Evolutionary conservation across 352 stramenopile genomes (phyloP).

Genomic region (Phytopythium ostracodes): DNA sequence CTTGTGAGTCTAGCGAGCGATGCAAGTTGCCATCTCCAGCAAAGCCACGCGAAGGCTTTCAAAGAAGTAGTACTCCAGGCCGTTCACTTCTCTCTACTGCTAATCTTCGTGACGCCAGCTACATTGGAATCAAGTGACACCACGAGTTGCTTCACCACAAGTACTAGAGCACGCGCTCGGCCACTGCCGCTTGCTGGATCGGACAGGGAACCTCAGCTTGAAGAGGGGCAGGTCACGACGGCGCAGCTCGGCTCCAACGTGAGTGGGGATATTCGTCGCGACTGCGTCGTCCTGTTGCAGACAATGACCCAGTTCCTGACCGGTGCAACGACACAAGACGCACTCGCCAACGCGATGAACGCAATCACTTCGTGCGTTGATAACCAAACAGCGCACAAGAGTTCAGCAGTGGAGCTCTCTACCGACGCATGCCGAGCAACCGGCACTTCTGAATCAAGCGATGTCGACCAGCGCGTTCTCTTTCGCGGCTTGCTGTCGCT

Average conservation of each 20-base stretch:
- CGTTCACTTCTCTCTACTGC: constrained; percentile 1
- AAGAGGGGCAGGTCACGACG: not conserved
- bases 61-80: constrained; percentile 3
- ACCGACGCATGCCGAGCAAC: not conserved
- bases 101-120: not conserved
- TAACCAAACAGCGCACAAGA: not conserved
- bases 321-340: not conserved
- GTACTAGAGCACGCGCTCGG: not conserved
- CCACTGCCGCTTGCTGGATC: not conserved
- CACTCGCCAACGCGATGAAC: not conserved
- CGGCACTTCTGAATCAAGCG: not conserved
- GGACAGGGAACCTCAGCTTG: not conserved
- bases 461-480: not conserved
- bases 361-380: not conserved
- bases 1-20: constrained; percentile 23
- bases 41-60: constrained; percentile 3
- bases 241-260: not conserved
- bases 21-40: constrained; percentile 20
- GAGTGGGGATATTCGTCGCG: not conserved
- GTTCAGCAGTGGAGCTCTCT: not conserved
- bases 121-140: not conserved
- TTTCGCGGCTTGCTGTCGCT: constrained; percentile 15
- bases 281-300: constrained; percentile 1
- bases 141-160: not conserved
- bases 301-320: not conserved